Base-by-base conservation (phyloP, 2,329 filamentous ascomycete genomes). In the Periconia macrospinosa region DNA sequence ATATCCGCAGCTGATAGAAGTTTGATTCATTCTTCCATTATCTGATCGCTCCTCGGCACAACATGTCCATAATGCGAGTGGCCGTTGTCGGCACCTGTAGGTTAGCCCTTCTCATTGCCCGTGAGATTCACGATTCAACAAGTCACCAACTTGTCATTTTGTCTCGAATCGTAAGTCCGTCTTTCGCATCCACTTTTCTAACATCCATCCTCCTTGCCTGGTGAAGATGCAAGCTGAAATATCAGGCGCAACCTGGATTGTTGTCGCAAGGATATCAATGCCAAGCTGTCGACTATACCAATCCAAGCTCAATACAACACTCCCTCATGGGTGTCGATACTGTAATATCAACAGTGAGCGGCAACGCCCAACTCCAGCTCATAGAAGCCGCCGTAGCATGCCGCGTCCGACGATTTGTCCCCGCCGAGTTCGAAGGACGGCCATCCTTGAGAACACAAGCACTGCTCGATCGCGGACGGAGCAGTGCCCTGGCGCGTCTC, bases 371-470 rank as follows among this genome's bases (percentile, higher is more conserved):
- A 67, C 78, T 91, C 43, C 84, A 84, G 56, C 81, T 92, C 30
- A 91, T 92, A 69, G 84, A 88, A 61, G 88, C 89, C 1, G 87
- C 89, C 1, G 83, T 86, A 15, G 76, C 80, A 47, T 83, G 82
- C 17, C 79, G 83, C 17, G 88, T 92, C 1, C 81, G 83, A 15
- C 81, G 84, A 35, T 92, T 92, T 65, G 85, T 90, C 3, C 88
- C 89, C 1, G 87, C 88, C 7, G 89, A 91, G 62, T 92, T 91
- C 61, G 87, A 91, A 74, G 89, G 89, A 1, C 77, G 78, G 30
- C 77, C 88, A 15, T 72, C 74, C 17, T 78, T 82, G 43, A 79
- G 87, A 46, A 79, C 82, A 1, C 63, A 76, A 6, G 86, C 88
- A 53, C 80, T 84, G 2, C 75, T 90, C 20, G 86, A 90, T 67